Evolutionary conservation across 2,329 filamentous ascomycete species (phyloP).

Genomic region (Xylaria sp.): DNA sequence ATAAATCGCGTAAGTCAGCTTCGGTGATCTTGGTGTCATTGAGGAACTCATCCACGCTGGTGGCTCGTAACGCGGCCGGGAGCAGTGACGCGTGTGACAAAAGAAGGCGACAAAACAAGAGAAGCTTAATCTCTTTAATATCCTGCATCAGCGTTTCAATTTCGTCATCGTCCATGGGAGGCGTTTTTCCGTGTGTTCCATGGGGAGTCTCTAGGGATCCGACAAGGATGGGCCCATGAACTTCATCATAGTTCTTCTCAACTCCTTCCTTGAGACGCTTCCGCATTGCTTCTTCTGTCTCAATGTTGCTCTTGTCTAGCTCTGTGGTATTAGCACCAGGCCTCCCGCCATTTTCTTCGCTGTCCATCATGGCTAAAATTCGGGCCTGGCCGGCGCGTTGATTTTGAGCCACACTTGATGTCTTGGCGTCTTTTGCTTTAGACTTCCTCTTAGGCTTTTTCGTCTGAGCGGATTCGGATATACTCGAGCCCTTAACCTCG

Average conservation of each 20-base stretch:
- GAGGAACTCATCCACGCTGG: conserved; percentile 58
- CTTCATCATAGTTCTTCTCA: conserved; percentile 48
- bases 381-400: conserved; percentile 32
- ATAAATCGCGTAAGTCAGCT: conserved; percentile 57
- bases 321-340: conserved; percentile 34
- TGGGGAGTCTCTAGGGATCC: conserved; percentile 49
- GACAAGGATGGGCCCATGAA: conserved; percentile 48
- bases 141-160: conserved; percentile 55
- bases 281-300: conserved; percentile 54
- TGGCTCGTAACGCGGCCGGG: conserved; percentile 55
- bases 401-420: conserved; percentile 1
- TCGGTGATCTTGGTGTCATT: conserved; percentile 53
- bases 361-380: conserved; percentile 39
- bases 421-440: conserved; percentile 38
- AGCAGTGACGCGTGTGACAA: conserved; percentile 57
- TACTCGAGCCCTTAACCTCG: conserved; percentile 14
- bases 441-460: conserved; percentile 50
- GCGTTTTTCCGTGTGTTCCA: conserved; percentile 47
- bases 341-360: neutral
- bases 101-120: conserved; percentile 59
- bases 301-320: conserved; percentile 54
- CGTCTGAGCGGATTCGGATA: conserved; percentile 38
- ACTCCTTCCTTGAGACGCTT: conserved; percentile 54
- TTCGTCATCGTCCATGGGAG: conserved; percentile 55
- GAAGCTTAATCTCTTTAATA: conserved; percentile 59